Evolutionary conservation across 2,329 filamentous ascomycete species (phyloP), one percentile per base, ranked within the genome.

Genomic region (Trichoderma breve): DNA sequence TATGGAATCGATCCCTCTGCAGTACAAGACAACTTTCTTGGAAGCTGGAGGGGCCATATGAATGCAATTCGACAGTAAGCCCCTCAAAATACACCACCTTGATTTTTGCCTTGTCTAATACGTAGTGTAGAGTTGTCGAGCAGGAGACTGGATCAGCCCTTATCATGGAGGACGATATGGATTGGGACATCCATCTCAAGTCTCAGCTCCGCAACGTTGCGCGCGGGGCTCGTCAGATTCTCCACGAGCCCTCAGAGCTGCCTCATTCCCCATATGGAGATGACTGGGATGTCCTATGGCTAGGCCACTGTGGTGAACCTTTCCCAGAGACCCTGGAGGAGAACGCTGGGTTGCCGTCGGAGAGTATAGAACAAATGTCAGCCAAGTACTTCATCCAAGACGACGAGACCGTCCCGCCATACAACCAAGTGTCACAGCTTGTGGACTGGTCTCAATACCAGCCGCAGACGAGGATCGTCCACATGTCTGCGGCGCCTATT

Each of bases 211-310:
- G 51, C 7, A 63, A 72, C 7, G 47, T 76, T 32, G 73, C 73
- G 11, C 73, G 39, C 12, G 62, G 62, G 24, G 53, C 34, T 21
- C 64, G n/a, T 18, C 71, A 24, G 9, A 55, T 60, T 39, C 34
- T 67, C 32, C 32, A 18, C 14, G 43, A 65, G 18, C 0, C 62
- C 7, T 65, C 62, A 14, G 11, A 30, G 43, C 62, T 34, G 43
- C 62, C 62, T 53, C 43, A 65, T 2, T 84, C 83, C 0, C 83
- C 85, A 0, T 85, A 86, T 72, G 84, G 86, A 14, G 82, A 83
- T 68, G 77, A 83, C 69, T 87, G 85, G 86, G 85, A 87, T 70
- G 71, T 87, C 8, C 79, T 87, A 5, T 87, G 85, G 85, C 77
- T 86, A 1, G 86, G 86, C 14, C 83, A 85, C 72, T 75, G 86